Evolutionary conservation across 2,329 filamentous ascomycete genomes (phyloP), one percentile per base, ranked within the genome.

Genomic region (Coniochaeta hoffmannii): DNA sequence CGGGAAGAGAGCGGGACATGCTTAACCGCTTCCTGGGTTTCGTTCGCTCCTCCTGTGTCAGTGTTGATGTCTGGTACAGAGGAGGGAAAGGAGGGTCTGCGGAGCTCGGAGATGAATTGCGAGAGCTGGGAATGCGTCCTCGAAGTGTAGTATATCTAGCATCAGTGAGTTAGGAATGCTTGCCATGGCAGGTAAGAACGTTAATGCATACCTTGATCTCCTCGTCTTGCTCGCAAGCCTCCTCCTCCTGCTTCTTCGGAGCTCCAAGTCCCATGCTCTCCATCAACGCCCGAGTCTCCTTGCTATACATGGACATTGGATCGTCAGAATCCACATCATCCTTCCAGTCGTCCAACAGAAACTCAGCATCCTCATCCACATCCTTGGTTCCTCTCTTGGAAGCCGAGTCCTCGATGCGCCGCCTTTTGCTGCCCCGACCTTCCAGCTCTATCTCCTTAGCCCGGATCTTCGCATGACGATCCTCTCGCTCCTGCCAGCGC

Each of bases 41-140:
- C 14, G 24, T 28, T 28, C 4, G 55, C 55, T 1, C 50, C 41
- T 14, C 56, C 59, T 11, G 58, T 17, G 10, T 11, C 32, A 11
- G n/a, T 11, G 12, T 30, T 19, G 22, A 32, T 5, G 15, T 12
- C 2, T 26, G 64, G 60, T 0, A 94, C 69, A 2, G 87, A 89
- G 0, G 89, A 78, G 4, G 91, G 89, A 57, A 96, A 84, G 0
- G 74, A 73, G n/a, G 95, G 89, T 28, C 90, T 84, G 1, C 86
- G 83, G 52, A 97, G 73, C 68, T 97, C 92, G 41, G 85, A 81
- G 17, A 93, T 86, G 69, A 97, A 96, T 66, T 97, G 92, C 1
- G 88, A 87, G 14, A 97, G 73, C 65, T 97, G 92, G 2, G 92
- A 97, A 69, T 97, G 92, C 1, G 92, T 97, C 66, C 92, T 82